phyloP scores from a whole-genome alignment of 495 filamentous ascomycete species.

The Barbatosphaeria neglecta region DNA sequence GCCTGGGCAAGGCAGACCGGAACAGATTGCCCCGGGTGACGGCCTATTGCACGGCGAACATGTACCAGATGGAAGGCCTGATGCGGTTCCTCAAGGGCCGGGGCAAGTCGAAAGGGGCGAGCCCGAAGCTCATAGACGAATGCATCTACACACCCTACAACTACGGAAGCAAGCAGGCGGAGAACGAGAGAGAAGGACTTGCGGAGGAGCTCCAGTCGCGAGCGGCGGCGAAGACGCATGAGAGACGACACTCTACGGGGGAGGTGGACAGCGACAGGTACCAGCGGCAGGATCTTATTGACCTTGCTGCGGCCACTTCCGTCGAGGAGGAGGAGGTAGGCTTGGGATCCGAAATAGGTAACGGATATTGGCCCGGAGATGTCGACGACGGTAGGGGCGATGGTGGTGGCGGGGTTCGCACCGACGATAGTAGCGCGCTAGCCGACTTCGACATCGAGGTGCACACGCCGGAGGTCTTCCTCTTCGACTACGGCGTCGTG shows the following conservation, averaged over 20 bases:
- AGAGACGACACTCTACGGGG: conserved; percentile 38
- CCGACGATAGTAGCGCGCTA: conserved; percentile 14
- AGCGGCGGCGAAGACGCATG: conserved; percentile 25
- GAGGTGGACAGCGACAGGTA: conserved; percentile 7
- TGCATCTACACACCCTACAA: conserved; percentile 91
- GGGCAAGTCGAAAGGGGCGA: conserved; percentile 58
- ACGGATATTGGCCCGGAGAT: too few species aligned
- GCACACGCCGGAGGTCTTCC: conserved; percentile 85
- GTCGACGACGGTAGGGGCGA: conserved; percentile 9
- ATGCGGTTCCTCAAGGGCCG: conserved; percentile 83
- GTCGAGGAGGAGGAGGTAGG: conserved; percentile 10
- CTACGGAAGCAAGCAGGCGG: conserved; percentile 40
- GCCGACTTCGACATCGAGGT: conserved; percentile 61
- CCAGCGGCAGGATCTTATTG: conserved; percentile 17
- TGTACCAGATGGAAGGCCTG: conserved; percentile 75
- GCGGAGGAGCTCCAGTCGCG: conserved; percentile 37
- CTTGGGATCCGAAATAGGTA: too few species aligned
- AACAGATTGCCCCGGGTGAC: conserved; percentile 81
- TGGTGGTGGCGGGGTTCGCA: conserved; percentile 11
- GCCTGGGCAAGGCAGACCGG: conserved; percentile 86
- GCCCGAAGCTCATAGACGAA: conserved; percentile 87
- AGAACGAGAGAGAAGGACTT: conserved; percentile 13
- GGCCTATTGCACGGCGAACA: conserved; percentile 88
- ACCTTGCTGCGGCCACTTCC: too few species aligned
- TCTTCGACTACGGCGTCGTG: conserved; percentile 98